Evolutionary conservation across 2,329 filamentous ascomycete genomes (phyloP).

Genomic region (Septoria petroselini): DNA sequence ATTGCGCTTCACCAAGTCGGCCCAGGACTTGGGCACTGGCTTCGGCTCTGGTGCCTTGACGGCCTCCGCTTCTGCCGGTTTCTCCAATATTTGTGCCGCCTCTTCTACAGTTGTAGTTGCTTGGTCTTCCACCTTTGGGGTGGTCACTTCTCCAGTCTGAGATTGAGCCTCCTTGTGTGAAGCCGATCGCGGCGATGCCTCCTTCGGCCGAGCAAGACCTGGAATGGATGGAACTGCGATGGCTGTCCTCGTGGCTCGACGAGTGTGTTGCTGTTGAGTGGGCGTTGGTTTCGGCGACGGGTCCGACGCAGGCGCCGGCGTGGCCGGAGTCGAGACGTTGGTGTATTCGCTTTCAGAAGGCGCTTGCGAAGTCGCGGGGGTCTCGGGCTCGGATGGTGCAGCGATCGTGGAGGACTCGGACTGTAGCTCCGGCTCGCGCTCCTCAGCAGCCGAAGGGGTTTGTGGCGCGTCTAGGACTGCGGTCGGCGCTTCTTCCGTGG

Average conservation of each 20-base stretch:
- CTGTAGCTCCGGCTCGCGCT: conserved; percentile 28
- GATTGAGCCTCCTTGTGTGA: conserved; percentile 35
- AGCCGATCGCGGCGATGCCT: conserved; percentile 37
- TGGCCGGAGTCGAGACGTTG: conserved; percentile 49
- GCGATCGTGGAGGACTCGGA: conserved; percentile 47
- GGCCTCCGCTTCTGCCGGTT: conserved; percentile 16
- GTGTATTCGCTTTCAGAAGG: conserved; percentile 55
- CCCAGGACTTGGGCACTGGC: conserved; percentile 57
- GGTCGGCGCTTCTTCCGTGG: conserved; percentile 37
- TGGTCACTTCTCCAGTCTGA: conserved; percentile 17
- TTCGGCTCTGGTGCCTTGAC: conserved; percentile 43
- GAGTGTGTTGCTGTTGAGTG: conserved; percentile 33
- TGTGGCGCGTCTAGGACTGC: conserved; percentile 15
- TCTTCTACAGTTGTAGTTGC: conserved; percentile 16
- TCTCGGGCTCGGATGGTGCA: conserved; percentile 50
- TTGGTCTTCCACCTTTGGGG: conserved; percentile 17
- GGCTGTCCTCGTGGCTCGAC: conserved; percentile 45
- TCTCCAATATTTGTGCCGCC: conserved; percentile 37
- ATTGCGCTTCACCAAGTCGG: conserved; percentile 61
- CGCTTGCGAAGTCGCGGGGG: conserved; percentile 57
- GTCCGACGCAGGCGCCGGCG: conserved; percentile 38
- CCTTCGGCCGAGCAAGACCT: conserved; percentile 45
- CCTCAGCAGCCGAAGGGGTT: conserved; percentile 20
- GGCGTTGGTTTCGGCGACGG: conserved; percentile 36
- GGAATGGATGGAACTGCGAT: conserved; percentile 54